These are phyloP conservation scores for Kwoniella botswanensis DNA, from an alignment of 768 basidiomycete genomes.

Conservation along the genomic window DNA sequence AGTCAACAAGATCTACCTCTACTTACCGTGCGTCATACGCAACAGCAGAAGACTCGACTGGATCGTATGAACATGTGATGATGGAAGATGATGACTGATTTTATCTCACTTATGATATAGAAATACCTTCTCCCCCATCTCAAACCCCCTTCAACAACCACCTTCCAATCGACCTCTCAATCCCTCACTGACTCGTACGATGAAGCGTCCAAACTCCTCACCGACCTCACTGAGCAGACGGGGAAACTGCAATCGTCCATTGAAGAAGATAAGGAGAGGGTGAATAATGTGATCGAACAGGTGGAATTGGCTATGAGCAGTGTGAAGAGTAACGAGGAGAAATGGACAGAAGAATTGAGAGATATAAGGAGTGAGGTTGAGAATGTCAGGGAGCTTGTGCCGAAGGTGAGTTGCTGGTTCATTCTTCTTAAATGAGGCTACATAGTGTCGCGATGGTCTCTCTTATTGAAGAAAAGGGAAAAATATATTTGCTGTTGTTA, in stretches of 20 bases:
- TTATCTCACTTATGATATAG: conserved; percentile 58
- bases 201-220: conserved; percentile 59
- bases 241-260: conserved; percentile 39
- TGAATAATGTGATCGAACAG: conserved; percentile 45
- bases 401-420: conserved; percentile 68
- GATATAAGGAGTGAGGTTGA: conserved; percentile 91
- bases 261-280: conserved; percentile 43
- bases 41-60: too few species aligned
- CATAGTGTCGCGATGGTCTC: too few species aligned
- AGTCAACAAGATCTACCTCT: too few species aligned
- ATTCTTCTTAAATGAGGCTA: background rate
- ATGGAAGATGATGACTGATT: too few species aligned
- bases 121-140: conserved; percentile 92
- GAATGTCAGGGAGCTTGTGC: conserved; percentile 86
- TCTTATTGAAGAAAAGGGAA: too few species aligned
- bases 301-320: conserved; percentile 50
- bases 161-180: conserved; percentile 86
- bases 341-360: conserved; percentile 83
- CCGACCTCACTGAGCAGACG: conserved; percentile 59
- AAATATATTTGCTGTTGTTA: too few species aligned
- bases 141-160: conserved; percentile 80
- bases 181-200: conserved; percentile 80
- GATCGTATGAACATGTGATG: too few species aligned
- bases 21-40: too few species aligned
- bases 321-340: conserved; percentile 69